phyloP scores from a whole-genome alignment of 169 alveolate genomes.

The Toxoplasma gondii region DNA sequence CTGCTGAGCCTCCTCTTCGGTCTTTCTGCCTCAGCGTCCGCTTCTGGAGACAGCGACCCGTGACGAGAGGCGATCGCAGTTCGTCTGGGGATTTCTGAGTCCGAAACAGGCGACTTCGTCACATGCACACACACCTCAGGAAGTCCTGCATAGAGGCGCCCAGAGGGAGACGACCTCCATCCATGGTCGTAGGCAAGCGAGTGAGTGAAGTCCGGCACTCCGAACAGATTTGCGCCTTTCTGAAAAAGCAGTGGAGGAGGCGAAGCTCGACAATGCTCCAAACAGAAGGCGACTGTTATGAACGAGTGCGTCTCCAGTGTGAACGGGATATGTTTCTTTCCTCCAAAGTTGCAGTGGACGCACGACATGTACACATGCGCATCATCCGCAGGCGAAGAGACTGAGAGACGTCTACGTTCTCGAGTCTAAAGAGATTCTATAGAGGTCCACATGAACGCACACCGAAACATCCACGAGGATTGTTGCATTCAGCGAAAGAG shows the following conservation, averaged over 20 bases:
- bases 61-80: neutral
- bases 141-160: neutral
- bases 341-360: too few species aligned
- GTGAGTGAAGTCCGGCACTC: conserved; percentile 11
- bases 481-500: too few species aligned
- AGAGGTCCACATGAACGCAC: too few species aligned
- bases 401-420: too few species aligned
- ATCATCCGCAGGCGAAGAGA: too few species aligned
- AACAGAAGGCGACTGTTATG: neutral
- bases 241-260: neutral
- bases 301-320: too few species aligned
- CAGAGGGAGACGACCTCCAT: neutral
- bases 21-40: neutral
- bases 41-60: neutral
- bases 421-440: too few species aligned
- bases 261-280: neutral
- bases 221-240: conserved; percentile 40
- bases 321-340: too few species aligned
- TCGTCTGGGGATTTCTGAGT: neutral
- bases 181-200: neutral
- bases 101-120: neutral
- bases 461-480: too few species aligned
- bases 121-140: conserved; percentile 43
- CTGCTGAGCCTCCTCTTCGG: neutral
- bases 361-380: too few species aligned